These are phyloP conservation scores for Fusarium verticillioides DNA, from an alignment of 2,329 filamentous ascomycete species.

Conservation along the genomic window DNA sequence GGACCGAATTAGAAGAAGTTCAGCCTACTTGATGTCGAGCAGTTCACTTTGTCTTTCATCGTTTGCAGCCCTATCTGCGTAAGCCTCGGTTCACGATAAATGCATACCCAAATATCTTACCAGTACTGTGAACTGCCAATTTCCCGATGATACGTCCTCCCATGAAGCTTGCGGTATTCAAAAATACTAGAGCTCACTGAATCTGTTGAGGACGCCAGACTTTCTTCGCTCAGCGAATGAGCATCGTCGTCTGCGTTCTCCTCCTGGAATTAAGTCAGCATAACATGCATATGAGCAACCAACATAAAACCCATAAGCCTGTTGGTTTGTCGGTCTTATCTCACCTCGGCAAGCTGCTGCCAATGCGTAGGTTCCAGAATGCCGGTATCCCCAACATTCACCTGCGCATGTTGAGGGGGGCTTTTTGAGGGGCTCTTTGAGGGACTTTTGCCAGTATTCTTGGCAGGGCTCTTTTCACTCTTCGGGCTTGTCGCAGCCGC, in stretches of 20 bases:
- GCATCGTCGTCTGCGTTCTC: background rate
- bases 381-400: background rate
- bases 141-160: conserved; percentile 14
- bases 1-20: accelerated
- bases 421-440: conserved; percentile 17
- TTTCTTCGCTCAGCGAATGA: conserved; percentile 3
- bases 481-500: conserved; percentile 14
- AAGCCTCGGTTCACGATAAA: background rate
- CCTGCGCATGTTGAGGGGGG: conserved; percentile 1
- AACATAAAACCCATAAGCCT: background rate
- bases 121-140: conserved; percentile 19
- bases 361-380: conserved; percentile 13
- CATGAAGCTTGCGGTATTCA: conserved; percentile 19
- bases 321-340: background rate
- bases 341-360: conserved; percentile 20
- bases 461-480: background rate
- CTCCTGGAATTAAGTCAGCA: background rate
- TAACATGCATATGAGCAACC: background rate
- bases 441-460: background rate
- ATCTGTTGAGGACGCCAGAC: conserved; percentile 5
- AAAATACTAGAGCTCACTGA: conserved; percentile 12
- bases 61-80: background rate
- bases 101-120: background rate
- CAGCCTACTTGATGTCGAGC: conserved; percentile 7
- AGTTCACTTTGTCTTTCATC: conserved; percentile 14